Conservation (phyloP, 2,329 filamentous ascomycete species). For the Chalara sp. region DNA sequence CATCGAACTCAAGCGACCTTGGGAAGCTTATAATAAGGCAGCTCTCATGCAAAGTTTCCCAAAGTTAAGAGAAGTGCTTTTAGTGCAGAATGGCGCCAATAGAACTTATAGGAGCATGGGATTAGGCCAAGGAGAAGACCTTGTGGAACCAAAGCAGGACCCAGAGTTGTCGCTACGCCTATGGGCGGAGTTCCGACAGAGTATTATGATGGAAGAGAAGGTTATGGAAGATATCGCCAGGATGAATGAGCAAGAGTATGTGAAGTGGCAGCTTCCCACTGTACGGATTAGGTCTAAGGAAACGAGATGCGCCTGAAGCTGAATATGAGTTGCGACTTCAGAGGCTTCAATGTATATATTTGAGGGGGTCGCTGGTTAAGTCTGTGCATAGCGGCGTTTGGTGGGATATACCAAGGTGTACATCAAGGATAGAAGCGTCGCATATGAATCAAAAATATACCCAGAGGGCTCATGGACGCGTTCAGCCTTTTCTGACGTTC, state of each 20-base stretch:
- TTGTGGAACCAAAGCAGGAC: constrained; percentile 12
- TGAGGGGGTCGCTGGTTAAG: no score
- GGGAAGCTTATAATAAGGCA: constrained; percentile 46
- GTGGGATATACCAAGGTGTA: no score
- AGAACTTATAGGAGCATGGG: background rate
- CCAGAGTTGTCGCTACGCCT: constrained; percentile 16
- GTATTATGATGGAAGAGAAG: constrained; percentile 20
- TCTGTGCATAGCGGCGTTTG: no score
- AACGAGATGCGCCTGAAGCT: no score
- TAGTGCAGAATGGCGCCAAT: constrained; percentile 13
- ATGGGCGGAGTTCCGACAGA: constrained; percentile 23
- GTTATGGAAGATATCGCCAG: constrained; percentile 17
- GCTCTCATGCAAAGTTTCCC: constrained; percentile 37
- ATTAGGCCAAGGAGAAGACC: constrained; percentile 11
- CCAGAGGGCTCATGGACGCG: no score
- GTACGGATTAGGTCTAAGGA: constrained; percentile 14
- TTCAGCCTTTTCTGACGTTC: no score
- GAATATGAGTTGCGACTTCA: no score
- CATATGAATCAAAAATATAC: no score
- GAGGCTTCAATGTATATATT: no score
- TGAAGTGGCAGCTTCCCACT: constrained; percentile 16
- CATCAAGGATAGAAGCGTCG: no score
- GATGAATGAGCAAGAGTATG: constrained; percentile 16
- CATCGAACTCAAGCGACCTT: constrained; percentile 37
- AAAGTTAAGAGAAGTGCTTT: constrained; percentile 19